Percentiles rank a stretch among this genome's conserved stretches.
These are phyloP conservation scores for Rhizopogon sp. DNA, from an alignment of 768 basidiomycete species.

Conservation along the genomic window DNA sequence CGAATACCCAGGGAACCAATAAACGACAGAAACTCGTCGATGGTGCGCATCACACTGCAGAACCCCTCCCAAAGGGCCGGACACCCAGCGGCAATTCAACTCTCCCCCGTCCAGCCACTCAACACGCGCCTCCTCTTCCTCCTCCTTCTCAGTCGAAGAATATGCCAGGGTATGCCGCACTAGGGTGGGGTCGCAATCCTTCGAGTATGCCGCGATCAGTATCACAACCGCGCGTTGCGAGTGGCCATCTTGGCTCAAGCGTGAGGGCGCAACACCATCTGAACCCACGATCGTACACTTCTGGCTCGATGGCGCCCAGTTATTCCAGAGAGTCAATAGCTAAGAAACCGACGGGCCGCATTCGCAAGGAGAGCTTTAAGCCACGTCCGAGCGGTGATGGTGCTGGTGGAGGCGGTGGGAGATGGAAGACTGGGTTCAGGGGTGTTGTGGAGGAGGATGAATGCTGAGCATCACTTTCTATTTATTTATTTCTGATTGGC, in stretches of 20 bases:
- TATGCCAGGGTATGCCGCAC: slow-evolving; percentile 18
- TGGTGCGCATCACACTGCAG: slow-evolving; percentile 15
- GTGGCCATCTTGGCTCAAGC: not conserved
- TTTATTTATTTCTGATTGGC: not conserved
- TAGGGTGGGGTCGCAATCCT: slow-evolving; percentile 33
- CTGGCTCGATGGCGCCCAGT: slow-evolving; percentile 6
- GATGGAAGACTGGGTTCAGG: slow-evolving; percentile 25
- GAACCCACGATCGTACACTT: not conserved
- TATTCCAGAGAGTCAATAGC: slow-evolving; percentile 8
- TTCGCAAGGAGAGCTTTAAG: slow-evolving; percentile 75
- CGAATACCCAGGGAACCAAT: slow-evolving; percentile 43
- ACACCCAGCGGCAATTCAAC: slow-evolving; percentile 19
- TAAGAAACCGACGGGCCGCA: slow-evolving; percentile 44
- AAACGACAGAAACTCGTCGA: slow-evolving; percentile 61
- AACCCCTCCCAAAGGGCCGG: slow-evolving; percentile 25
- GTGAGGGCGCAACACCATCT: not conserved
- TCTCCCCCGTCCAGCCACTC: slow-evolving; percentile 9
- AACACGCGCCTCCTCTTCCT: not conserved
- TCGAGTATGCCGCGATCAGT: slow-evolving; percentile 25
- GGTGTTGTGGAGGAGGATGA: slow-evolving; percentile 49
- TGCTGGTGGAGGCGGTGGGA: slow-evolving; percentile 5
- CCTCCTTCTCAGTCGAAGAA: slow-evolving; percentile 20
- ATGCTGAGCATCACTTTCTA: slow-evolving; percentile 14
- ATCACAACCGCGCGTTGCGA: slow-evolving; percentile 16
- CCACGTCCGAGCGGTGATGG: slow-evolving; percentile 72